Percentiles rank a stretch among this genome's conserved stretches.
Evolutionary conservation across 805 yeast species (phyloP).

Genomic region (Cyberlindnera euphorbiiphila): DNA sequence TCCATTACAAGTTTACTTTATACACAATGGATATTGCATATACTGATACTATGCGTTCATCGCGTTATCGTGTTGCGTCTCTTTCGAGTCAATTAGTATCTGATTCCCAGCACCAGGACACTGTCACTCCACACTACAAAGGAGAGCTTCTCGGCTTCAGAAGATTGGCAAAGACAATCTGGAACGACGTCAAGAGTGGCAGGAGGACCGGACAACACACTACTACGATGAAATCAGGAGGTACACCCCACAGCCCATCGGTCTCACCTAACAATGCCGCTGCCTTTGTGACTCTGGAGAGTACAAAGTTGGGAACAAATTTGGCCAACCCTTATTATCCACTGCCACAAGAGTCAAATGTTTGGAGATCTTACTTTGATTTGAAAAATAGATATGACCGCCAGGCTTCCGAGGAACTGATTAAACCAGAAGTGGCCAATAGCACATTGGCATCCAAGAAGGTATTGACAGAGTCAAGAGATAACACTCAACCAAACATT

Average conservation of each 20-base stretch:
- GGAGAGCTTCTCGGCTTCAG: slow-evolving; percentile 11
- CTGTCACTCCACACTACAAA: background rate
- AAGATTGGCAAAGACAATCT: slow-evolving; percentile 4
- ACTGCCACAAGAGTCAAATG: background rate
- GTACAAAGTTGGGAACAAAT: background rate
- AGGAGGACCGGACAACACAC: background rate
- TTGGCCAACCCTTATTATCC: background rate
- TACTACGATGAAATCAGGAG: background rate
- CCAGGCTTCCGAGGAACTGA: background rate
- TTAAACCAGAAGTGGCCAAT: no score
- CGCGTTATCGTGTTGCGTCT: background rate
- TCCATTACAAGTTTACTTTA: no score
- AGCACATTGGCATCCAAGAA: no score
- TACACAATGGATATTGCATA: background rate
- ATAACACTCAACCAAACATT: background rate
- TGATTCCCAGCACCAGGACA: background rate
- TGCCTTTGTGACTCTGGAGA: slow-evolving; percentile 4
- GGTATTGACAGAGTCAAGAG: background rate
- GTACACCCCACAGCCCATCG: background rate
- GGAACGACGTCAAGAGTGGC: slow-evolving; percentile 3
- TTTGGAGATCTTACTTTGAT: slow-evolving; percentile 1
- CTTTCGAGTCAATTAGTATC: slow-evolving; percentile 2
- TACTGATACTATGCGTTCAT: background rate
- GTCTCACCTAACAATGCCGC: slow-evolving; percentile 4
- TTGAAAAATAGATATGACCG: background rate